A percentile compares a stretch with the other conserved stretches of the same genome.
phyloP scores from a whole-genome alignment of 768 basidiomycete species.

The Leccinum rimulosum region DNA sequence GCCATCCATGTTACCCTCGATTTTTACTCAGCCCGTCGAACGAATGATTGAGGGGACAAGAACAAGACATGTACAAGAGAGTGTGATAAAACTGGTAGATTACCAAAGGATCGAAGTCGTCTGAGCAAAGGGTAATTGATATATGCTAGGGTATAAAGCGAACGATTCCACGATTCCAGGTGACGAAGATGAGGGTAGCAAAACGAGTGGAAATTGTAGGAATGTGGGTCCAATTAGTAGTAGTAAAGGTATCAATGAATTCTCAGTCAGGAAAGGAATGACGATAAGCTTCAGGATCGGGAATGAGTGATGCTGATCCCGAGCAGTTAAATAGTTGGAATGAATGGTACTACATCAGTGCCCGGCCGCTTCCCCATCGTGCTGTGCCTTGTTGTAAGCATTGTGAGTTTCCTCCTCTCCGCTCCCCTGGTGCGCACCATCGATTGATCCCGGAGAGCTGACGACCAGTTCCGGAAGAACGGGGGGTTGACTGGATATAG shows the following conservation, averaged over 20 bases:
- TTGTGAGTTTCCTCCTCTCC: constrained; percentile 13
- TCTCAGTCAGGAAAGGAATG: not conserved
- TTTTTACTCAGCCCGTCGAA: not conserved
- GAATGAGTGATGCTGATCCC: not conserved
- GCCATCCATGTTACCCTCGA: not conserved
- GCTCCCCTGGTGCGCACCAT: constrained; percentile 23
- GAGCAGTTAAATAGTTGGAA: not conserved
- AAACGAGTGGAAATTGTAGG: constrained; percentile 19
- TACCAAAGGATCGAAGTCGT: not conserved
- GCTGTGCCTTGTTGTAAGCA: constrained; percentile 20
- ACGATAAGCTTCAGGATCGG: not conserved
- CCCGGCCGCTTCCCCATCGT: constrained; percentile 20
- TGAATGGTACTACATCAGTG: constrained; percentile 9
- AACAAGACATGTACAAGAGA: not conserved
- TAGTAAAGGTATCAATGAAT: not conserved
- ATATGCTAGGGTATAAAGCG: constrained; percentile 10
- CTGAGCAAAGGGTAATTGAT: not conserved
- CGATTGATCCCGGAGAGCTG: constrained; percentile 33
- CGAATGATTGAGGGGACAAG: not conserved
- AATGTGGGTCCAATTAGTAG: not conserved
- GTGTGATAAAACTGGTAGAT: not conserved
- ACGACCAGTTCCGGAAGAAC: constrained; percentile 35
- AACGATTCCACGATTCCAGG: constrained; percentile 2
- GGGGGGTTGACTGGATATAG: constrained; percentile 30
- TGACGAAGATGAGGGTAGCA: not conserved